These are phyloP conservation scores for Nicotiana sylvestris DNA, from an alignment of 257 asterid species.

Conservation along the genomic window DNA sequence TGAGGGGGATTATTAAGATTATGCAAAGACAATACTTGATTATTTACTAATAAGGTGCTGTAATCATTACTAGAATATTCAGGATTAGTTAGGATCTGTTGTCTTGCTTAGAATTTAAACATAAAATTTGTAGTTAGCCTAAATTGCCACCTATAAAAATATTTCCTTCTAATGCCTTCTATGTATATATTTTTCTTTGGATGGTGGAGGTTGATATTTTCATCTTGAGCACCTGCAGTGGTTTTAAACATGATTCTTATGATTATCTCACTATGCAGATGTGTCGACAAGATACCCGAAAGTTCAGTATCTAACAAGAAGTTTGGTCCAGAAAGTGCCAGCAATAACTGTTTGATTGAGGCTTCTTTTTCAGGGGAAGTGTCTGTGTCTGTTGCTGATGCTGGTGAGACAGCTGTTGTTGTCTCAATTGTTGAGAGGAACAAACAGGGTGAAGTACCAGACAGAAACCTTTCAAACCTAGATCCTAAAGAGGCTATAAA, in stretches of 20 bases:
- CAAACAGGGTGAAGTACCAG: conserved; percentile 38
- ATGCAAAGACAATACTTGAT: not conserved
- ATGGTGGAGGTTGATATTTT: conserved; percentile 3
- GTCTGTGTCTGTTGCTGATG: conserved; percentile 79
- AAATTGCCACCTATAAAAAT: not conserved
- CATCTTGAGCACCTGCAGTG: conserved; percentile 14
- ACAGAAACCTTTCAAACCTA: conserved; percentile 23
- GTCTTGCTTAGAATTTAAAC: not conserved
- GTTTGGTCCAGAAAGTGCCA: conserved; percentile 30
- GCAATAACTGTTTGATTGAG: conserved; percentile 32
- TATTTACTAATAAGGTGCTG: not conserved
- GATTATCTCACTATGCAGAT: conserved; percentile 47
- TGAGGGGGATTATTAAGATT: not conserved
- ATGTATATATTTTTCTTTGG: not conserved
- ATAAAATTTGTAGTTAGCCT: not conserved
- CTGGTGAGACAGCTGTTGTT: conserved; percentile 82
- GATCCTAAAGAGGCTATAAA: conserved; percentile 25
- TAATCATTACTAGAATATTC: not conserved
- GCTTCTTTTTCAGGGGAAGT: conserved; percentile 69
- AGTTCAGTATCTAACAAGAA: conserved; percentile 29
- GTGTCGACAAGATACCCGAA: conserved; percentile 39
- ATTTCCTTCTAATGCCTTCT: not conserved
- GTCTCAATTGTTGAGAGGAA: conserved; percentile 58
- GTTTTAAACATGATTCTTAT: conserved; percentile 25
- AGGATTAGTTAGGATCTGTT: conserved; percentile 2